Evolutionary conservation across 257 asterid genomes (phyloP).

Genomic region (Solanum sejunctum): DNA sequence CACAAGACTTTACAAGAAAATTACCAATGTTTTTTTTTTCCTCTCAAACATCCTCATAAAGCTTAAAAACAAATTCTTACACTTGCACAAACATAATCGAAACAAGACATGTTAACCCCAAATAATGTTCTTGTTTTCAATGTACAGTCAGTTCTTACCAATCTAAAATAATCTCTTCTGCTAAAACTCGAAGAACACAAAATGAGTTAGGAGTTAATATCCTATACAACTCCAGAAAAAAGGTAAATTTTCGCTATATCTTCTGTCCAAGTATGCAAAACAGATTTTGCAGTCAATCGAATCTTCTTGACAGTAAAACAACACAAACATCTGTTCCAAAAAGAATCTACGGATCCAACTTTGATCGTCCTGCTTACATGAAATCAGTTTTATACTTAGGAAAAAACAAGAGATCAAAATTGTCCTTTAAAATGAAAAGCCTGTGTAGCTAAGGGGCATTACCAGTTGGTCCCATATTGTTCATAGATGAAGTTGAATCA

Average conservation of each 20-base stretch:
- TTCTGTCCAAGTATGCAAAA: conserved; percentile 10
- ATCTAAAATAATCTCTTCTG: conserved; percentile 47
- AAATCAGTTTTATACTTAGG: not conserved
- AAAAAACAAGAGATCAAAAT: not conserved
- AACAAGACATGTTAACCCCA: conserved; percentile 25
- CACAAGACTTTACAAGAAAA: not conserved
- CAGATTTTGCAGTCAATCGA: conserved; percentile 22
- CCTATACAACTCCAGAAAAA: conserved; percentile 46
- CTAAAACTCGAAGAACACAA: conserved; percentile 67
- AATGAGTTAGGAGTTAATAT: conserved; percentile 37
- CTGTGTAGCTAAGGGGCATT: not conserved
- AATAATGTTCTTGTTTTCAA: conserved; percentile 15
- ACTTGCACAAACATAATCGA: conserved; percentile 14
- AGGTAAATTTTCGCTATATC: conserved; percentile 11
- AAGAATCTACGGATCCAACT: conserved; percentile 34
- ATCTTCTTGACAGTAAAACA: conserved; percentile 10
- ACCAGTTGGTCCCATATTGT: conserved; percentile 60
- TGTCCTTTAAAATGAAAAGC: not conserved
- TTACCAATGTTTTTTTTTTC: not conserved
- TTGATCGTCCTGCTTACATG: conserved; percentile 30
- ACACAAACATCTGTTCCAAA: not conserved
- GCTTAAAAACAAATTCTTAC: not conserved
- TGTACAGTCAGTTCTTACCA: conserved; percentile 27
- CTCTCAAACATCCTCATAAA: not conserved
- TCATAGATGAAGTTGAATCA: conserved; percentile 33